phyloP scores from a whole-genome alignment of 305 asterid genomes.

The Fraxinus xanthoxyloides region DNA sequence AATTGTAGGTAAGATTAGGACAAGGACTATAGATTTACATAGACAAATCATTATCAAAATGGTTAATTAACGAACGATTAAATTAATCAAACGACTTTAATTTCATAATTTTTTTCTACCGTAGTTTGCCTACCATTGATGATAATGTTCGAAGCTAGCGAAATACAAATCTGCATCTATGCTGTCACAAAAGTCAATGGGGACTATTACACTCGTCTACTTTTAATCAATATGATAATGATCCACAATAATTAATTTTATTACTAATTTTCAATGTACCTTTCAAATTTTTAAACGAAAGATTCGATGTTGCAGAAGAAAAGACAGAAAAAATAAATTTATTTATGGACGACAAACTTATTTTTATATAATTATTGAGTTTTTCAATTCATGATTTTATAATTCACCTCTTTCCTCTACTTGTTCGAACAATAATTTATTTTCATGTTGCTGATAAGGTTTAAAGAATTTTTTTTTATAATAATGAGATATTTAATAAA shows the following conservation, averaged over 20 bases:
- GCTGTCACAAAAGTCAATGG: conserved; percentile 40
- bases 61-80: conserved; percentile 30
- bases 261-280: conserved; percentile 9
- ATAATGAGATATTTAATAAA: neutral
- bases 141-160: conserved; percentile 25
- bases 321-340: conserved; percentile 29
- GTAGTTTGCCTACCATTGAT: conserved; percentile 53
- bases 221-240: conserved; percentile 18
- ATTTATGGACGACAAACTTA: conserved; percentile 4
- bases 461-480: too few species aligned
- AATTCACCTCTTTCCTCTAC: neutral
- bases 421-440: conserved; percentile 22
- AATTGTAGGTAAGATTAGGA: neutral
- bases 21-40: neutral
- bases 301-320: conserved; percentile 40
- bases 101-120: conserved; percentile 22
- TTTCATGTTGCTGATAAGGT: conserved; percentile 20
- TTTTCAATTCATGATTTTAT: neutral
- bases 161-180: conserved; percentile 31
- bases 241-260: neutral
- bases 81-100: conserved; percentile 14
- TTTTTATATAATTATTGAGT: neutral
- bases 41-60: conserved; percentile 10
- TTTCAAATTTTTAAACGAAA: conserved; percentile 29
- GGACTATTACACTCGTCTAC: conserved; percentile 35